A percentile compares a stretch with the other conserved stretches of the same genome.
These are phyloP conservation scores for Terfezia claveryi DNA, from an alignment of 495 filamentous ascomycete species.

Conservation along the genomic window DNA sequence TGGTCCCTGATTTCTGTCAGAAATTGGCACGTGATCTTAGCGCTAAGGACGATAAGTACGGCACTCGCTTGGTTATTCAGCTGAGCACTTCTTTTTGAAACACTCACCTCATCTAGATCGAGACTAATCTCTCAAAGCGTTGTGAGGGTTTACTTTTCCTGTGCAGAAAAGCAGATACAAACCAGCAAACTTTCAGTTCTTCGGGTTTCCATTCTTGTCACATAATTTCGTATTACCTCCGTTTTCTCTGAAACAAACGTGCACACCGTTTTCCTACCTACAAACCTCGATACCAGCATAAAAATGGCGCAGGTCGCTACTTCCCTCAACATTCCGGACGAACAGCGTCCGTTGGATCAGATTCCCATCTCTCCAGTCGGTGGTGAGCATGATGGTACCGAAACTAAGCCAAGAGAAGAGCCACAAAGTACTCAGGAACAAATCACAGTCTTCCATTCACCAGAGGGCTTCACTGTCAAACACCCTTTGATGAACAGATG, in stretches of 20 bases:
- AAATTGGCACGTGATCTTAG: too few species aligned
- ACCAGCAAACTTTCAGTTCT: background rate
- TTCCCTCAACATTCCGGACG: constrained; percentile 8
- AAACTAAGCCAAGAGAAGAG: constrained; percentile 21
- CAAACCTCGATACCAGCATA: background rate
- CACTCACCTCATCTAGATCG: too few species aligned
- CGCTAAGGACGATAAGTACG: too few species aligned
- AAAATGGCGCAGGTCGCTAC: background rate
- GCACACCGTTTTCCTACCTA: background rate
- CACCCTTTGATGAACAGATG: constrained; percentile 88
- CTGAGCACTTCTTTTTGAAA: too few species aligned
- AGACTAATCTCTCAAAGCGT: too few species aligned
- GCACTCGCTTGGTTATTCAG: too few species aligned
- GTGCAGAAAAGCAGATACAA: too few species aligned
- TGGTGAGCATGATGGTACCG: constrained; percentile 20
- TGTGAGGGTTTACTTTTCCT: too few species aligned
- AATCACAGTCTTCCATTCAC: constrained; percentile 87
- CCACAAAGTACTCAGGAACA: constrained; percentile 25
- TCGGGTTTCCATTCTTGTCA: background rate
- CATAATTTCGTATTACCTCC: background rate
- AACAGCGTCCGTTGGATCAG: constrained; percentile 28
- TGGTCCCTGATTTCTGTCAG: too few species aligned
- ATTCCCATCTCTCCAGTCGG: constrained; percentile 56
- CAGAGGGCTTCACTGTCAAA: constrained; percentile 97
- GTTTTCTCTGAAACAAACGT: background rate